Evolutionary conservation across 1,284 basidiomycete genomes (phyloP), one percentile per base, ranked within the genome.

Genomic region (Rhizopogon hawkerae): DNA sequence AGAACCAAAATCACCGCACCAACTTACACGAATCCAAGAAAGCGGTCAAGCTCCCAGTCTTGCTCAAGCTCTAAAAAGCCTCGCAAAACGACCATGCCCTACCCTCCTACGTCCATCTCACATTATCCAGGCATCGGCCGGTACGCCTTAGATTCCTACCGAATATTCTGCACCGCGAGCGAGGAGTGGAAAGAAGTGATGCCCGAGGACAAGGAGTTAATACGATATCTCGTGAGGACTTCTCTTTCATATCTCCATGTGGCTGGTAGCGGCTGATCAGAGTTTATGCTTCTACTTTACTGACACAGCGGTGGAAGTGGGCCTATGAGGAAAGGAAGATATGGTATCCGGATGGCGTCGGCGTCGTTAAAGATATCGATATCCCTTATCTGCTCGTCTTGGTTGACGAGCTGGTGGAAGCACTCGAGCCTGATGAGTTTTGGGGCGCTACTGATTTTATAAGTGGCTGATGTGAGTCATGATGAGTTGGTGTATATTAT

Each of bases 71-170:
- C 18, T 24, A 14, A 35, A 33, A 31, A 18, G 41, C 4, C 35
- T 18, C 21, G 36, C 23, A n/a, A 33, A 37, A 8, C 6, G 29
- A 18, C 35, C 21, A 45, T 54, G 10, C 57, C 53, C 31, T 78
- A 78, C 52, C 68, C 71, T 3, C 59, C 65, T 6, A 77, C 74
- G 1, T 67, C 72, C 0, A 66, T 78, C 36, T 76, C 77, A 9
- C 75, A 78, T 56, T 67, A 79, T 7, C 79, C 79, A 0, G 80
- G 81, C 0, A 67, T 75, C 1, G 81, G 83, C 0, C 67, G 70
- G 1, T 85, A 85, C 53, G 83, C 83, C 0, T 68, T 82, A 0
- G 82, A 85, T 57, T 84, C 80, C 1, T 81, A 82, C 55, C 72
- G 80, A 31, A 82, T 85, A 14, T 85, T 83, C 58, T 83, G 77